Evolutionary conservation across 2,329 filamentous ascomycete genomes (phyloP), one percentile per base, ranked within the genome.

Genomic region (Coniochaeta sp.): DNA sequence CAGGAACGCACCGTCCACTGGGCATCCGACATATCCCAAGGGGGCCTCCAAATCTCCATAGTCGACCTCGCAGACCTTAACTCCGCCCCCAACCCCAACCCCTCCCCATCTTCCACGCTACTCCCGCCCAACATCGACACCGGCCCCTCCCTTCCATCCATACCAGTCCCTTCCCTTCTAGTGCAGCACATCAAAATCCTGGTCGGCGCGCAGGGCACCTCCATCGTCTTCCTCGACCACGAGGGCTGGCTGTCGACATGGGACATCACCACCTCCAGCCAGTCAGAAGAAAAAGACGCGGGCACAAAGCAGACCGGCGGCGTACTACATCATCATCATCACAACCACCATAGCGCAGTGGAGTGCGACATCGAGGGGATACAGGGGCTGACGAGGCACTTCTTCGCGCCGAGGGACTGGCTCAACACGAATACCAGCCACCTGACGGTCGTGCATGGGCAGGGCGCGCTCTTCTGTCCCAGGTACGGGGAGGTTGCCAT

Each of bases 321-420:
- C 12, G n/a, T 22, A 12, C 10, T 22, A 47, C 22, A 22, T 20
- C 42, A 12, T 47, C n/a, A n/a, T n/a, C n/a, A n/a, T n/a, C n/a
- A 28, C 20, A 28, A 22, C 48, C 16, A 35, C 14, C 31, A 30
- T 30, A 24, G 4, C 30, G 8, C 28, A 13, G 20, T 26, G 12
- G 31, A 50, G 24, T 27, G 31, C 22, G 32, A 50, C 12, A 30
- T 20, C 13, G 24, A 30, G 22, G 33, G 33, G 4, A 28, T 22
- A 12, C 20, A 26, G 9, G 26, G 18, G 14, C 10, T 45, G 13
- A 45, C 13, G 35, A 6, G 28, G 16, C 49, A 51, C 14, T 51
- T 51, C 35, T 51, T 45, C 38, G n/a, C 20, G n/a, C 49, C 49
- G 3, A 42, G 26, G 35, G 35, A 51, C 28, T 51, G 49, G 49